These are phyloP conservation scores for Hirschioporus abietinus DNA, from an alignment of 768 basidiomycete genomes.

Conservation along the genomic window DNA sequence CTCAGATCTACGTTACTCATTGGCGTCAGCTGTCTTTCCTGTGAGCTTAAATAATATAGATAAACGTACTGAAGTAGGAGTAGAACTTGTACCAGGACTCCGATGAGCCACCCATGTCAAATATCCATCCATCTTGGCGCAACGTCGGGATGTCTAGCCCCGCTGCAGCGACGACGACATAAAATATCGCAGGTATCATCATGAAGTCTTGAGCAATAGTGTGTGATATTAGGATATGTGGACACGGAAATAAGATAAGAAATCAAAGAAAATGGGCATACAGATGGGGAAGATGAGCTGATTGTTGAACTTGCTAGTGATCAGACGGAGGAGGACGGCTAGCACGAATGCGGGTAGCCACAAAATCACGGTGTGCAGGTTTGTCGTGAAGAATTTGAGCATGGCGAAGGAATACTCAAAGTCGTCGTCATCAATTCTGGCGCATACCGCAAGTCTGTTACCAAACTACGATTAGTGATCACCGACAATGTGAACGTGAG, in stretches of 20 bases:
- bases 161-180: conserved; percentile 64
- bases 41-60: not conserved
- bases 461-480: not conserved
- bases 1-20: conserved; percentile 43
- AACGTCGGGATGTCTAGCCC: conserved; percentile 55
- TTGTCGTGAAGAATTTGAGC: conserved; percentile 62
- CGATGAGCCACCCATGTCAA: conserved; percentile 55
- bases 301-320: conserved; percentile 77
- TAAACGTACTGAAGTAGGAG: conserved; percentile 63
- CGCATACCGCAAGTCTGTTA: conserved; percentile 72
- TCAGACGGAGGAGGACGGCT: conserved; percentile 70
- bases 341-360: conserved; percentile 80
- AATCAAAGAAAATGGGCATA: conserved; percentile 38
- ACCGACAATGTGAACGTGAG: not conserved
- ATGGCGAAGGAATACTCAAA: conserved; percentile 63
- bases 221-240: not conserved
- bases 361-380: conserved; percentile 55
- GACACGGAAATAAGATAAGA: conserved; percentile 1
- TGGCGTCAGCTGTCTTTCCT: conserved; percentile 1
- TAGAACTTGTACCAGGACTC: conserved; percentile 83
- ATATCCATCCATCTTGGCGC: conserved; percentile 75
- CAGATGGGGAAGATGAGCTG: conserved; percentile 90
- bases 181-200: conserved; percentile 78
- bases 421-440: conserved; percentile 74
- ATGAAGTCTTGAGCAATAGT: conserved; percentile 55